Evolutionary conservation across 2,329 filamentous ascomycete species (phyloP).

Genomic region (Cadophora sp.): DNA sequence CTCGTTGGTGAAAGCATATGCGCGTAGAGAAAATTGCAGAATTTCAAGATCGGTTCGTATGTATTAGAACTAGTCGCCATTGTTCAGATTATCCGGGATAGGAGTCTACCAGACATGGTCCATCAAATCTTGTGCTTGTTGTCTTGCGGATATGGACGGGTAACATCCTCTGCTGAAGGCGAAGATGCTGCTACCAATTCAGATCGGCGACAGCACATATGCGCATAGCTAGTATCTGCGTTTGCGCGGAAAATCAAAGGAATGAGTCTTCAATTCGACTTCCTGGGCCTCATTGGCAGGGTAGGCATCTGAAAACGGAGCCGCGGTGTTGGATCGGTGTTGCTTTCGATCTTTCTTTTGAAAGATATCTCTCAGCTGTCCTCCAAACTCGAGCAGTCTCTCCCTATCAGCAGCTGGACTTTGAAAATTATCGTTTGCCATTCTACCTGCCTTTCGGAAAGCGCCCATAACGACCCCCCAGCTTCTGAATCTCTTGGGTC

Average conservation of each 20-base stretch:
- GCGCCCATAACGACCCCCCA: constrained; percentile 34
- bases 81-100: neutral
- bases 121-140: neutral
- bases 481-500: constrained; percentile 14
- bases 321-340: constrained; percentile 17
- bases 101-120: neutral
- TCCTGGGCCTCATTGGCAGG: constrained; percentile 51
- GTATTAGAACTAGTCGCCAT: neutral
- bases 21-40: neutral
- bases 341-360: constrained; percentile 6
- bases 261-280: constrained; percentile 47
- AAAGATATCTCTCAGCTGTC: constrained; percentile 20
- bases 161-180: neutral
- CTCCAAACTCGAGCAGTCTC: constrained; percentile 16
- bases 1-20: neutral
- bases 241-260: neutral
- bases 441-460: constrained; percentile 23
- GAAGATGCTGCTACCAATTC: neutral
- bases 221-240: neutral
- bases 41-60: neutral
- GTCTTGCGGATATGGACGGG: neutral
- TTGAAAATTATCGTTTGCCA: neutral
- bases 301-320: constrained; percentile 11
- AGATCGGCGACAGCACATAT: neutral
- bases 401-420: constrained; percentile 18